Percentiles rank a stretch among this genome's conserved stretches.
Evolutionary conservation across 2,329 filamentous ascomycete species (phyloP).

Genomic region (Diplodia seriata): DNA sequence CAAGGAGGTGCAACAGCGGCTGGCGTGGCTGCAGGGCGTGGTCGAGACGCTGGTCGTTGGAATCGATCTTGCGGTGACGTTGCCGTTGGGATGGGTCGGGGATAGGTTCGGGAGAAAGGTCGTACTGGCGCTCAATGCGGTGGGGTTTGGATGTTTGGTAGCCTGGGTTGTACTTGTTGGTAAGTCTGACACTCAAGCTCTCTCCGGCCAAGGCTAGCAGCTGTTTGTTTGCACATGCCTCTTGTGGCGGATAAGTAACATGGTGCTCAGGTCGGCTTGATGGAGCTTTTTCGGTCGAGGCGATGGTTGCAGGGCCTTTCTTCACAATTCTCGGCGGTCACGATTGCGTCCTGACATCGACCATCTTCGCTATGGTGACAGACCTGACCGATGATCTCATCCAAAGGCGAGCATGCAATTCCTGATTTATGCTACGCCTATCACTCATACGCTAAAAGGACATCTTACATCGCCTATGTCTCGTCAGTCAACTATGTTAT

Average conservation of each 20-base stretch:
- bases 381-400: constrained; percentile 44
- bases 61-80: constrained; percentile 45
- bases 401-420: constrained; percentile 36
- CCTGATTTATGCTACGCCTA: constrained; percentile 17
- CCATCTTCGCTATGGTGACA: constrained; percentile 45
- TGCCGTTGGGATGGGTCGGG: constrained; percentile 46
- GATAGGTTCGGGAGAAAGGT: constrained; percentile 40
- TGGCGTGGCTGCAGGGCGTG: constrained; percentile 61
- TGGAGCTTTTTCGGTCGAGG: constrained; percentile 40
- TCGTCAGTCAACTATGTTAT: constrained; percentile 43
- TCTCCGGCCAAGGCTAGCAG: too few relatives aligned
- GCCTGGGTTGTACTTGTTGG: constrained; percentile 44
- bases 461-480: constrained; percentile 45
- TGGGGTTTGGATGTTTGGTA: constrained; percentile 43
- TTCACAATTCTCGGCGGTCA: constrained; percentile 43
- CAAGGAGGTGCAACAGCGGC: constrained; percentile 57
- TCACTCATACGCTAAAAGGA: constrained; percentile 34
- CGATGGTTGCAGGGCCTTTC: constrained; percentile 44
- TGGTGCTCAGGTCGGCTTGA: constrained; percentile 38
- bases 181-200: constrained; percentile 34
- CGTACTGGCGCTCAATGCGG: constrained; percentile 45
- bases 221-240: too few relatives aligned
- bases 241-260: neutral
- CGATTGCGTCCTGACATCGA: constrained; percentile 48
- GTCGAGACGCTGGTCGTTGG: constrained; percentile 48